These are phyloP conservation scores for Sergeia podlipaevii DNA, from an alignment of 208 protist species.

Conservation along the genomic window DNA sequence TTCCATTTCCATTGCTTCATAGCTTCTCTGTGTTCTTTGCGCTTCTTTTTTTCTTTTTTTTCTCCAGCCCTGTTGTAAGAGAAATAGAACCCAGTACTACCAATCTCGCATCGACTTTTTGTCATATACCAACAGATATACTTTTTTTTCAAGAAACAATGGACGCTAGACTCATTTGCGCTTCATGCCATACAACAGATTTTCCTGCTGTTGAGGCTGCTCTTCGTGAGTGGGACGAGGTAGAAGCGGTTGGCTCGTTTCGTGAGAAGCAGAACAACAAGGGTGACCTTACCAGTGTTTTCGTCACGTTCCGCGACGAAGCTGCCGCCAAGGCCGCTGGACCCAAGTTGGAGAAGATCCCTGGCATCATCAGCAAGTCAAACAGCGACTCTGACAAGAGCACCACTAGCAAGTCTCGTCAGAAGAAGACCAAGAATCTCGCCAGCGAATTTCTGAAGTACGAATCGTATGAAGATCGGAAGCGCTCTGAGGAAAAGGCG, in stretches of 20 bases:
- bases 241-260: conserved; percentile 79
- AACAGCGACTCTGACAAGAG: conserved; percentile 13
- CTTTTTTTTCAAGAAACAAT: too few relatives aligned
- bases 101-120: too few relatives aligned
- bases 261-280: conserved; percentile 79
- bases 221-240: conserved; percentile 63
- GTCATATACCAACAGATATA: too few relatives aligned
- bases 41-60: too few relatives aligned
- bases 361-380: conserved; percentile 27
- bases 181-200: conserved; percentile 53
- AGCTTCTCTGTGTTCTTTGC: too few relatives aligned
- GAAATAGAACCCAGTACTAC: too few relatives aligned
- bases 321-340: conserved; percentile 23
- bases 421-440: conserved; percentile 30
- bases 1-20: too few relatives aligned
- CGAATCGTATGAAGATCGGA: conserved; percentile 31
- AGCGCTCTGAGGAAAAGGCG: conserved; percentile 2
- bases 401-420: conserved; percentile 3
- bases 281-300: conserved; percentile 70
- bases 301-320: conserved; percentile 65
- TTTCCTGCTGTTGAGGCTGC: conserved; percentile 62
- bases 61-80: too few relatives aligned
- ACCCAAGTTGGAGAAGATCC: conserved; percentile 35
- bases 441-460: conserved; percentile 60
- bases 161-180: conserved; percentile 29